Percentiles rank a stretch among this genome's conserved stretches.
Conservation (phyloP, 495 filamentous ascomycete species). For the Neurospora sp. region DNA sequence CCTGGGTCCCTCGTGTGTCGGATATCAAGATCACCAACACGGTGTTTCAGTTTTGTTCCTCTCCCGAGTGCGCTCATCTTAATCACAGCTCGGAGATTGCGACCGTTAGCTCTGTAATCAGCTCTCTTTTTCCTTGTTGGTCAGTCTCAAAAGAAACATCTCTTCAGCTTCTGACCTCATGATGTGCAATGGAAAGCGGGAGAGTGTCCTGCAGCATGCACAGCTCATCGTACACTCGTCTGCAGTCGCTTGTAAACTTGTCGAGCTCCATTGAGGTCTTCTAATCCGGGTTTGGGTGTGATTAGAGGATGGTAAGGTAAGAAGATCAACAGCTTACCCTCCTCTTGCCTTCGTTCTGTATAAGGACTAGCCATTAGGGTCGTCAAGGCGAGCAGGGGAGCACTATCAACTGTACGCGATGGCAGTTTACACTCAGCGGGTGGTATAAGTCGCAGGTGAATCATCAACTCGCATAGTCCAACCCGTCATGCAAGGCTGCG, state of each 20-base stretch:
- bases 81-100: background rate
- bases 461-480: background rate
- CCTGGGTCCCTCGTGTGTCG: background rate
- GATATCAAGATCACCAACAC: background rate
- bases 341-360: background rate
- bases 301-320: background rate
- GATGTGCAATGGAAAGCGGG: background rate
- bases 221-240: background rate
- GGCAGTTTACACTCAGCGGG: background rate
- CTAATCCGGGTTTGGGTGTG: background rate
- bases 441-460: background rate
- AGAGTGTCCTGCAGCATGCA: background rate
- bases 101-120: background rate
- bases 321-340: background rate
- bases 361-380: background rate
- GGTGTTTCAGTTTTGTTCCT: background rate
- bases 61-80: background rate
- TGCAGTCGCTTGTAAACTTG: background rate
- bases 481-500: background rate
- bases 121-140: background rate
- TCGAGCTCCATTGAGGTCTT: background rate
- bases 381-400: background rate
- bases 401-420: background rate
- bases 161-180: background rate
- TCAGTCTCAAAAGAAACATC: background rate